Evolutionary conservation across 345 rosid species (phyloP).

Genomic region (Balakata baccata): DNA sequence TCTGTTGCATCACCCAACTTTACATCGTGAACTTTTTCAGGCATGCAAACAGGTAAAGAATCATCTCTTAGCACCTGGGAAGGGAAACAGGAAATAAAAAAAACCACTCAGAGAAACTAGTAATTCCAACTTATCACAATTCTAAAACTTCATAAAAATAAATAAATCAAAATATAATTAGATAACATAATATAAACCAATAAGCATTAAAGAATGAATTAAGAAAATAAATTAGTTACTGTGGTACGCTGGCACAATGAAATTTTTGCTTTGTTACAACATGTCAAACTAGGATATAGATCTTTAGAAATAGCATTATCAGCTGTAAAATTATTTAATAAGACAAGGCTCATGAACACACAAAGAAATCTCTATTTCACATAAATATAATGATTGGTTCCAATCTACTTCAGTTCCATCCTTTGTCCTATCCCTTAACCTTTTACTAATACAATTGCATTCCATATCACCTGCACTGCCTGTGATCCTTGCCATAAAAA

Average conservation of each 20-base stretch:
- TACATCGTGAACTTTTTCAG: conserved; percentile 96
- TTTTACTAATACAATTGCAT: background rate
- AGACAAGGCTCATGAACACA: background rate
- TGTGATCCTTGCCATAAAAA: background rate
- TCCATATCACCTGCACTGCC: background rate
- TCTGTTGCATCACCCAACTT: conserved; percentile 82
- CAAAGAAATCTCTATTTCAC: background rate
- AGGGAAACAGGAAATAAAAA: conserved; percentile 16
- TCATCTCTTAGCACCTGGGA: conserved; percentile 78
- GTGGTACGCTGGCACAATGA: background rate
- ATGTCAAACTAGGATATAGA: background rate
- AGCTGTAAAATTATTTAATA: background rate
- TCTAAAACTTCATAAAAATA: background rate
- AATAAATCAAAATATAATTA: background rate
- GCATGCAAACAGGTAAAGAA: conserved; percentile 81
- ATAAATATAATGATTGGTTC: background rate
- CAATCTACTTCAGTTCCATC: background rate
- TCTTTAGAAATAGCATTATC: background rate
- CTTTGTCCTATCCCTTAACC: background rate
- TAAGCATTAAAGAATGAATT: background rate
- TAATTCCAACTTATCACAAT: background rate
- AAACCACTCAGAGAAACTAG: conserved; percentile 1
- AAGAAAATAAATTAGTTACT: background rate
- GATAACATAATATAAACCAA: background rate
- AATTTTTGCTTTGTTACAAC: background rate